Base-by-base conservation (phyloP, 306 rosid genomes). In the Malus orientalis region DNA sequence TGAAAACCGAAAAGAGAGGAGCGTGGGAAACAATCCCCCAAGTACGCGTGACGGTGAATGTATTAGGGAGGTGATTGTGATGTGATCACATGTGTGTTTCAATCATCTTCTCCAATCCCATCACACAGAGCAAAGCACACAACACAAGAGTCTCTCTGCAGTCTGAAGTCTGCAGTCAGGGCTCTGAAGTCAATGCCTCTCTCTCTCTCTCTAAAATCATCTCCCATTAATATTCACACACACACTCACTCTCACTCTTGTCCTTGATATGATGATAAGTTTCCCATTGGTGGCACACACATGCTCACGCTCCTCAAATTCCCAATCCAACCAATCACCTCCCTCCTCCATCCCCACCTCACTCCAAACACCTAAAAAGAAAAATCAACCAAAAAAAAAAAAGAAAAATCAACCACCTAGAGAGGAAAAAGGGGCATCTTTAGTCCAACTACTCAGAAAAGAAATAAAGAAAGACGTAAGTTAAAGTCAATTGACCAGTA, bases 141-240 rank as follows among this genome's bases (percentile, higher is more conserved):
- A 32, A 47, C 70, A 44, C 49, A 44, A 64, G 74, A 82, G 83
- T 76, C 79, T 76, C 78, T 66, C 69, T n/a, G 33, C 68, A 33
- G 83, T 76, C 74, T 75, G 53, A 7, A 18, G 22, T 53, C 63
- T 1, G 63, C 4, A 15, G 67, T 7, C 77, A 55, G 60, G 87
- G 84, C 78, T 80, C 87, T 74, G 80, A 86, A 90, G 92, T 88
- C 92, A 90, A 90, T 85, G 91, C 73, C 49, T 33, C 76, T 12
- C 18, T 47, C 14, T 12, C 29, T 8, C 11, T 14, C 5, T 57
- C 27, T 9, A 58, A 58, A 3, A 22, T 58, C 62, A 57, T 57
- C 62, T 16, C 62, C 53, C 6, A 13, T 16, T 54, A 60, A 23
- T 22, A 60, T 25, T 25, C 10, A 61, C 19, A 27, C 27, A 25